phyloP scores from a whole-genome alignment of 2,329 filamentous ascomycete species.

The Colletotrichum liaoningense region DNA sequence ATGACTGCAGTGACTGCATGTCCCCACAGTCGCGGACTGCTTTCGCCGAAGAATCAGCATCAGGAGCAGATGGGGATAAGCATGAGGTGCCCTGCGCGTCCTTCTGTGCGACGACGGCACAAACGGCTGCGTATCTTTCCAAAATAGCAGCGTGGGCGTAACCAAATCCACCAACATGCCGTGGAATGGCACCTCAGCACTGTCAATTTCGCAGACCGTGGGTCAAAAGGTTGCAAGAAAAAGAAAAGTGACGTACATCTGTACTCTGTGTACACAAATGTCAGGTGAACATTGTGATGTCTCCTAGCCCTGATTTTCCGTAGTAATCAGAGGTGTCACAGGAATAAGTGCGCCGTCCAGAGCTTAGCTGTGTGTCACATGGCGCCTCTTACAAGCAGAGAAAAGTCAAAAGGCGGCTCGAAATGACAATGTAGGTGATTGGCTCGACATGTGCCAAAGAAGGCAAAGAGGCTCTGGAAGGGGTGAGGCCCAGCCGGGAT shows the following conservation, averaged over 20 bases:
- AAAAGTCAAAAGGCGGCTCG: conserved; percentile 23
- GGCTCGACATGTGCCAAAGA: neutral
- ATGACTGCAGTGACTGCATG: conserved; percentile 11
- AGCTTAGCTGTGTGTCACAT: conserved; percentile 11
- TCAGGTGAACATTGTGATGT: neutral
- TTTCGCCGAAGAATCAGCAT: conserved; percentile 11
- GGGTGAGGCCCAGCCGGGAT: conserved; percentile 16
- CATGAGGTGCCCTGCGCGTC: conserved; percentile 19
- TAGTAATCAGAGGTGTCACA: neutral
- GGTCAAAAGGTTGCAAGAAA: neutral
- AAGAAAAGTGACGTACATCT: neutral
- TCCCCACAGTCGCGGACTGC: neutral
- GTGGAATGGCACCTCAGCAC: neutral
- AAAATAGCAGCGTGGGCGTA: conserved; percentile 13
- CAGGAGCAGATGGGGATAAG: conserved; percentile 3
- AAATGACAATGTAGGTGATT: conserved; percentile 11
- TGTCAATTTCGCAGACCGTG: conserved; percentile 1
- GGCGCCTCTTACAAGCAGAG: conserved; percentile 16
- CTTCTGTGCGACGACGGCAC: conserved; percentile 12
- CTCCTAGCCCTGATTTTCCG: neutral
- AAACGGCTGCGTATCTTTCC: conserved; percentile 12
- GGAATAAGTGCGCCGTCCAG: neutral
- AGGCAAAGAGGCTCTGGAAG: conserved; percentile 13
- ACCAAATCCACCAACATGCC: neutral
- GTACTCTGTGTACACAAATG: neutral